These are phyloP conservation scores for Phialophora chinensis DNA, from an alignment of 2,329 filamentous ascomycete species.

Conservation along the genomic window DNA sequence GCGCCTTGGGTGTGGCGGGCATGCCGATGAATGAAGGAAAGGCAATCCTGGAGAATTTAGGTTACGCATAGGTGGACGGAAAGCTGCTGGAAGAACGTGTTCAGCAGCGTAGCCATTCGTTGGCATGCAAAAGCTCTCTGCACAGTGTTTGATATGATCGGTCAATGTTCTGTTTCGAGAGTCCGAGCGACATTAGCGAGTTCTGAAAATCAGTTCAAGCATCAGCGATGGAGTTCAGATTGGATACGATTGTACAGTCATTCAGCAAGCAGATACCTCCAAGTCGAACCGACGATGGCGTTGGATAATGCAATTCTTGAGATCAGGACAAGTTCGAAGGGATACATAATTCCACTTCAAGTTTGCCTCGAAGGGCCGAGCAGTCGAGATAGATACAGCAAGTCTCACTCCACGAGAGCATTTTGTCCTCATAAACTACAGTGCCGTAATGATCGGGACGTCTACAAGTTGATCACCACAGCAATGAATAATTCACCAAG, in stretches of 20 bases:
- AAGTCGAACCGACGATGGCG: slow-evolving; percentile 1
- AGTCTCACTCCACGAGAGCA: too few species aligned
- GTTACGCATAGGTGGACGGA: slow-evolving; percentile 44
- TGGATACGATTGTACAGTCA: slow-evolving; percentile 14
- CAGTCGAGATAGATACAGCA: too few species aligned
- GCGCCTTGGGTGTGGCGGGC: slow-evolving; percentile 59
- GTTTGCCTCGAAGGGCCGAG: too few species aligned
- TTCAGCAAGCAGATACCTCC: slow-evolving; percentile 6
- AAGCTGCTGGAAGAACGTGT: not conserved
- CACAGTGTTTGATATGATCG: slow-evolving; percentile 16
- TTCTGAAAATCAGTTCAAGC: slow-evolving; percentile 11
- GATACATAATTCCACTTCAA: too few species aligned
- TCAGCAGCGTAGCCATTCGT: not conserved
- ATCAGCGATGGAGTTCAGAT: slow-evolving; percentile 19
- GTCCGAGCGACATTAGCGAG: slow-evolving; percentile 19
- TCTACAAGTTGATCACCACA: too few species aligned
- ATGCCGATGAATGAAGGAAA: slow-evolving; percentile 56
- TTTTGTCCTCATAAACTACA: too few species aligned
- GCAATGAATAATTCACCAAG: too few species aligned
- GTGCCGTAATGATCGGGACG: too few species aligned
- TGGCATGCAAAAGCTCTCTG: slow-evolving; percentile 15
- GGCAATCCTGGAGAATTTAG: slow-evolving; percentile 48
- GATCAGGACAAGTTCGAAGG: too few species aligned
- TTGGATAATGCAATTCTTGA: slow-evolving; percentile 13
- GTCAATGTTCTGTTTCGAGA: slow-evolving; percentile 9